phyloP scores from a whole-genome alignment of 2,329 filamentous ascomycete genomes.

The Hypocrella siamensis region DNA sequence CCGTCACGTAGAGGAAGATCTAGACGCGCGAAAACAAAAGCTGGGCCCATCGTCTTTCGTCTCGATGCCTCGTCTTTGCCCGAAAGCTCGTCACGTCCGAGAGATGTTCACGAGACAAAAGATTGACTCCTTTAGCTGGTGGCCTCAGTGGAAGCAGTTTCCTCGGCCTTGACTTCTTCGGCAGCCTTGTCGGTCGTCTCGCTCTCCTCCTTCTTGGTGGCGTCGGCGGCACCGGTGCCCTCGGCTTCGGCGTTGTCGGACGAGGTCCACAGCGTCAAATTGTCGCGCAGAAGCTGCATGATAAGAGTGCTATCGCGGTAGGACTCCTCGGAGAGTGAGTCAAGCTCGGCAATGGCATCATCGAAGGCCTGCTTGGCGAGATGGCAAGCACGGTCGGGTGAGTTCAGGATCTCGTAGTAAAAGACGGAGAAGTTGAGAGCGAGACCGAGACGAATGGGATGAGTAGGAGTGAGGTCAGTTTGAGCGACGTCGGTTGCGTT shows the following conservation, averaged over 20 bases:
- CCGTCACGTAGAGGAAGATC: too few relatives aligned
- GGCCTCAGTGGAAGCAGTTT: conserved; percentile 27
- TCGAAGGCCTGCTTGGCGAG: conserved; percentile 98
- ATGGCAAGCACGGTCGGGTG: conserved; percentile 92
- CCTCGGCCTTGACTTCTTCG: conserved; percentile 29
- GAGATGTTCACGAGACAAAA: too few relatives aligned
- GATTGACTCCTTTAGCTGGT: conserved; percentile 30
- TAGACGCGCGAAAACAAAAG: too few relatives aligned
- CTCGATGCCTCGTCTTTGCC: too few relatives aligned
- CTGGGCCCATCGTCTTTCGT: too few relatives aligned
- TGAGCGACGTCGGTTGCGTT: conserved; percentile 96
- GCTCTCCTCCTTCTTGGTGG: conserved; percentile 44
- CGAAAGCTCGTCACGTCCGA: too few relatives aligned
- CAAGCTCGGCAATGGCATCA: conserved; percentile 95
- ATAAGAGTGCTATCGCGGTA: conserved; percentile 98
- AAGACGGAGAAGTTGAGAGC: conserved; percentile 99
- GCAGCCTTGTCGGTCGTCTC: conserved; percentile 25
- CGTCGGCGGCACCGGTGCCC: conserved; percentile 39
- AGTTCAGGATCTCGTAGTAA: conserved; percentile 99
- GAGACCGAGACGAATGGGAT: conserved; percentile 94
- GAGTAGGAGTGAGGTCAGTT: conserved; percentile 91
- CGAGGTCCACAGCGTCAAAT: conserved; percentile 95
- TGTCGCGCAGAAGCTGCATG: conserved; percentile 98
- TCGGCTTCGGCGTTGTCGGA: conserved; percentile 75
- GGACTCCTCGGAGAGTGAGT: conserved; percentile 92